Evolutionary conservation across 1,284 basidiomycete species (phyloP).

Genomic region (Microstroma glucosiphilum): DNA sequence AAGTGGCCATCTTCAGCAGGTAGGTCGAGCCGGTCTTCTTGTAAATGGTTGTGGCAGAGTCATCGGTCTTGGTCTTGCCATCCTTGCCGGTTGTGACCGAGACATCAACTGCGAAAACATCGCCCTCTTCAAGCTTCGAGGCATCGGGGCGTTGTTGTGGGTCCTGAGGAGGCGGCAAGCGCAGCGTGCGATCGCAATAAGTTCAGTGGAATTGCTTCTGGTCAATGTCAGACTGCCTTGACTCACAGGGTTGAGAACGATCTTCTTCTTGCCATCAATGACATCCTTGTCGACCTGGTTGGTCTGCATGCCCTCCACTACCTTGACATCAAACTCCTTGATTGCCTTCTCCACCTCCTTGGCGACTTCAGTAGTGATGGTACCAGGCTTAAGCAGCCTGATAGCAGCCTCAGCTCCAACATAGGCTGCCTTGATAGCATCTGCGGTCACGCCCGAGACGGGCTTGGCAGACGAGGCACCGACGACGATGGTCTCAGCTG

Average conservation of each 20-base stretch:
- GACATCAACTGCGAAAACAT: constrained; percentile 93
- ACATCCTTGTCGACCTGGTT: constrained; percentile 87
- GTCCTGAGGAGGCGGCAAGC: constrained; percentile 13
- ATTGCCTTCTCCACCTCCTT: constrained; percentile 70
- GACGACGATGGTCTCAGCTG: constrained; percentile 65
- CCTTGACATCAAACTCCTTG: constrained; percentile 49
- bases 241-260: constrained; percentile 51
- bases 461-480: constrained; percentile 69
- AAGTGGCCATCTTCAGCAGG: constrained; percentile 95
- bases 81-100: constrained; percentile 57
- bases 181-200: constrained; percentile 28
- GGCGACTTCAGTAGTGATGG: constrained; percentile 90
- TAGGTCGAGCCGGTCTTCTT: constrained; percentile 81
- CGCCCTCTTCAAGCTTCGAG: constrained; percentile 63
- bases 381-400: constrained; percentile 58
- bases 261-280: constrained; percentile 92
- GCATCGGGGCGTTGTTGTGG: constrained; percentile 37
- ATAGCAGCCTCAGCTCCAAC: constrained; percentile 79
- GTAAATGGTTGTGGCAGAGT: constrained; percentile 77
- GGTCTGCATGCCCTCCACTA: constrained; percentile 63
- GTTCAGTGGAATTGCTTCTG: constrained; percentile 33
- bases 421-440: constrained; percentile 88
- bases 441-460: constrained; percentile 76
- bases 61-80: constrained; percentile 66
- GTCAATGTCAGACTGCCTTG: neutral